Evolutionary conservation across 177 flowering plant species (phyloP), one percentile per base, ranked within the genome.

Genomic region (Vitis hybrid): DNA sequence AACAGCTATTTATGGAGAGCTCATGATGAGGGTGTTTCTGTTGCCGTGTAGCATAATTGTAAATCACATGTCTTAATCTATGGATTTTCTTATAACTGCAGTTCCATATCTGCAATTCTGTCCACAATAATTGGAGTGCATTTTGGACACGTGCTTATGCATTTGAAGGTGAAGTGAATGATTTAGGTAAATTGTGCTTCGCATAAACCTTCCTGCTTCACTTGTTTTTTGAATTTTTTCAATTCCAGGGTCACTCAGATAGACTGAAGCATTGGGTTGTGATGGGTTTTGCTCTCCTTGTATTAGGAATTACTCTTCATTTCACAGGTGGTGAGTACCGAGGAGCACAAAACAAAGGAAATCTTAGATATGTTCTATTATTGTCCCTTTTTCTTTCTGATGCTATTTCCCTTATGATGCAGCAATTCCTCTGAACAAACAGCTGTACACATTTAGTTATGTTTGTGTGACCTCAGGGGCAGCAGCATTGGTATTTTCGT

Each of bases 361-460:
- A 56, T 12, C 48, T 19, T 14, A 62, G 5, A 10, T 21, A 15
- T 4, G 13, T 13, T 54, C 14, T n/a, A 19, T 15, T 12, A 60
- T n/a, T 19, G 10, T 62, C 17, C 0, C 14, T 13, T 56, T 48
- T 75, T 74, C 32, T 56, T 15, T 11, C 10, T 74, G 49, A 62
- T 40, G 12, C 18, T 68, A 40, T 65, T 66, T 11, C 19, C 72
- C 10, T 62, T 71, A 55, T 5, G n/a, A 60, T 80, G 80, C 96
- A 94, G 97, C 85, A 17, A 87, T 94, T 76, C 97, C 94, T 54
- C 75, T 89, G 32, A 94, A 94, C 73, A 94, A 94, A 72, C 97
- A 94, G 77, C 62, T 94, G 62, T 94, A 92, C 80, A 84, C 87
- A 67, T 74, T 91, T 72, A 94, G 93, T 81, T 94, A 94, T 77